Percentiles rank a stretch among this genome's conserved stretches.
Evolutionary conservation across 2,329 filamentous ascomycete species (phyloP).

Genomic region (Ambrosiella cleistominuta): DNA sequence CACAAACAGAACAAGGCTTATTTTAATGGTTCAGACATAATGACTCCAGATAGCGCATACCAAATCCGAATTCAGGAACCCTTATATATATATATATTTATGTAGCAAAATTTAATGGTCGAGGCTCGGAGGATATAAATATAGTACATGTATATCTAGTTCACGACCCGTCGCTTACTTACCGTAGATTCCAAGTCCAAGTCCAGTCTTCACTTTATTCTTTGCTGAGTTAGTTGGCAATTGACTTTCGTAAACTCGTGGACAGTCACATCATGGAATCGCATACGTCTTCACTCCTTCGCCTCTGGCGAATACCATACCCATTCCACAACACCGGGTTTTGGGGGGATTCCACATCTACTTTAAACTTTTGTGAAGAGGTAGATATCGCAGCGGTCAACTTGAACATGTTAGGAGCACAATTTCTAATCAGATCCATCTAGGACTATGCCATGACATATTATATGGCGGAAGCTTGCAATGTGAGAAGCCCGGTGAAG

Average conservation of each 20-base stretch:
- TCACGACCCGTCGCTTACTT: no score
- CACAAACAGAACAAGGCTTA: no score
- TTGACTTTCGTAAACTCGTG: background rate
- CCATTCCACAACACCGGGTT: constrained; percentile 25
- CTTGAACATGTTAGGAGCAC: background rate
- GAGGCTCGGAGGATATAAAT: no score
- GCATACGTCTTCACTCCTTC: background rate
- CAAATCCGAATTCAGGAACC: no score
- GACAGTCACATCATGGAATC: background rate
- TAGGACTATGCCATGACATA: constrained; percentile 50
- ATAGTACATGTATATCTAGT: no score
- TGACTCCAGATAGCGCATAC: no score
- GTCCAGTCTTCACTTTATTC: background rate
- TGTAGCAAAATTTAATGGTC: no score
- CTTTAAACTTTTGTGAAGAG: constrained; percentile 60
- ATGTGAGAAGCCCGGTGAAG: constrained; percentile 21
- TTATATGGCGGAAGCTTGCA: constrained; percentile 63
- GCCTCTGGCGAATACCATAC: background rate
- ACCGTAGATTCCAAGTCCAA: no score
- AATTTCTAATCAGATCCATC: background rate
- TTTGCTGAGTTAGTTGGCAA: background rate
- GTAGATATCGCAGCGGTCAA: constrained; percentile 23
- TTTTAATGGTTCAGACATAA: no score
- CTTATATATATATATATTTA: no score
- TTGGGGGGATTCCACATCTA: constrained; percentile 31